A percentile compares a stretch with the other conserved stretches of the same genome.
Conservation (phyloP, 2,329 filamentous ascomycete genomes). For the Fusarium praegraminearum region DNA sequence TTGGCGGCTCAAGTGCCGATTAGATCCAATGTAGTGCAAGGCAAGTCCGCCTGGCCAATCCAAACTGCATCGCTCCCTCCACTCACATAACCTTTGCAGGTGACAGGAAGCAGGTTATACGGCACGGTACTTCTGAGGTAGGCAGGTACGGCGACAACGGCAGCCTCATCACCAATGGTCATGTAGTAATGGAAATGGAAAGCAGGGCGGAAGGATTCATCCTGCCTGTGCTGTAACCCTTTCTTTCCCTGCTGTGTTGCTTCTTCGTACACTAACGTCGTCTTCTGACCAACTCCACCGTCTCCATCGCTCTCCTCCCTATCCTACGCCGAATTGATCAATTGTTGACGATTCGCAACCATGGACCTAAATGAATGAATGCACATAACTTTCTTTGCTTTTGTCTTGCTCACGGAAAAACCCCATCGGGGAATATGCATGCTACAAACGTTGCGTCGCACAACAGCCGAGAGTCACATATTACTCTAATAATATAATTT, state of each 20-base stretch:
- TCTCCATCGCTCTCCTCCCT: slow-evolving; percentile 19
- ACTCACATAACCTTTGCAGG: not conserved
- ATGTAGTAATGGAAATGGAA: not conserved
- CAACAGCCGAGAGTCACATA: not conserved
- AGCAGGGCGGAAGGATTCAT: slow-evolving; percentile 6
- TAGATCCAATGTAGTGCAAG: slow-evolving; percentile 30
- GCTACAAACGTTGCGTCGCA: not conserved
- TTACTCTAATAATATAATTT: slow-evolving; percentile 2
- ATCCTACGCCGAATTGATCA: slow-evolving; percentile 21
- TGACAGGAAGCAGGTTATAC: slow-evolving; percentile 2
- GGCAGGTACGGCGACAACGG: slow-evolving; percentile 1
- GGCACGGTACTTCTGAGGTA: slow-evolving; percentile 6
- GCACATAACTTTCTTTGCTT: not conserved
- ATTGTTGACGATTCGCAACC: slow-evolving; percentile 9
- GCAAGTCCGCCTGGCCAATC: slow-evolving; percentile 29
- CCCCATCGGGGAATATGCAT: slow-evolving; percentile 11
- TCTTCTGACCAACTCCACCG: slow-evolving; percentile 14
- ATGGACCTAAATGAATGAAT: not conserved
- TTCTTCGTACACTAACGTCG: slow-evolving; percentile 20
- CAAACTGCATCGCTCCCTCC: slow-evolving; percentile 17
- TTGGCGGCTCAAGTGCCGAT: slow-evolving; percentile 37
- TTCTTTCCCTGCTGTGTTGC: slow-evolving; percentile 7
- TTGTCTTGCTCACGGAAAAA: not conserved
- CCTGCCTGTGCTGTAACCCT: slow-evolving; percentile 16
- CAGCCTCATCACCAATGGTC: not conserved